Conservation (phyloP, 805 yeast genomes). For the Metschnikowia similis region DNA sequence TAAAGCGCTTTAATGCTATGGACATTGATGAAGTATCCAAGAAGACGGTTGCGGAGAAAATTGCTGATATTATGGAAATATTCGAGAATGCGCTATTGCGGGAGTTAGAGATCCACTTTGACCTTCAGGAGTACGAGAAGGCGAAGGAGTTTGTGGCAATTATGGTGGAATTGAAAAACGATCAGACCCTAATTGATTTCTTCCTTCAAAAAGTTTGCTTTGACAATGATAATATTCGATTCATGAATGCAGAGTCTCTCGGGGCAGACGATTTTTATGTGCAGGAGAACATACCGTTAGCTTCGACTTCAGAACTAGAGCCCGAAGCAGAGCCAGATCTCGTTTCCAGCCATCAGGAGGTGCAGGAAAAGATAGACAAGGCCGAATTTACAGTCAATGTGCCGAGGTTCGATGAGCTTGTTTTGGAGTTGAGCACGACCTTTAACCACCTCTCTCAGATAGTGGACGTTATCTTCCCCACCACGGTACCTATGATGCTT, state of each 20-base stretch:
- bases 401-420: constrained; percentile 21
- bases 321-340: background rate
- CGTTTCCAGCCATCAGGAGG: background rate
- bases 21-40: constrained; percentile 29
- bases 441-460: constrained; percentile 36
- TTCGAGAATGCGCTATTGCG: constrained; percentile 67
- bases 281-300: background rate
- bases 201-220: constrained; percentile 41
- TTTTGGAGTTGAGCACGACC: constrained; percentile 25
- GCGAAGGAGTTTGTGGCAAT: constrained; percentile 35
- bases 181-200: constrained; percentile 42
- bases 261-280: constrained; percentile 22
- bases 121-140: constrained; percentile 39
- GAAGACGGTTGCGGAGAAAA: constrained; percentile 33
- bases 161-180: constrained; percentile 33
- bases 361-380: background rate
- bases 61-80: constrained; percentile 57
- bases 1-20: constrained; percentile 35
- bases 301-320: background rate
- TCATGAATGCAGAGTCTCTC: constrained; percentile 28
- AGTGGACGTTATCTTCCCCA: constrained; percentile 44
- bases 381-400: constrained; percentile 9
- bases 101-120: constrained; percentile 61
- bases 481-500: constrained; percentile 42
- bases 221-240: constrained; percentile 30